Base-by-base conservation (phyloP, 2,329 filamentous ascomycete species). In the Cyphellophora attinorum region DNA sequence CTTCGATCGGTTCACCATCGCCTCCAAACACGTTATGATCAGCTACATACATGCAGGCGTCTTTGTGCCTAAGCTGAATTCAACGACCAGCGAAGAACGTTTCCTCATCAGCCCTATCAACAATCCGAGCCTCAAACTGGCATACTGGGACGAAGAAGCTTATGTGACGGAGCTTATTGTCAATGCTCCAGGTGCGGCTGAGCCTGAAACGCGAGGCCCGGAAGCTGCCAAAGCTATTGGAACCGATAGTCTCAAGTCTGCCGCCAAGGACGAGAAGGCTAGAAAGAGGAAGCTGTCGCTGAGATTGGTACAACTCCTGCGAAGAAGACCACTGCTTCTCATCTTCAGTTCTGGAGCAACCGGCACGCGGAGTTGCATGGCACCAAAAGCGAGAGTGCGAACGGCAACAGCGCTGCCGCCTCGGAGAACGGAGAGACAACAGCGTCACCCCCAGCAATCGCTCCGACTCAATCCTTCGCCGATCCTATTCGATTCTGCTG, bases 1-100 rank as follows among this genome's bases (percentile, higher is more conserved):
- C 19, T 75, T 79, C 17, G 74, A 83, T 8, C 80, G 77, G 32
- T 89, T 89, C 50, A 85, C 79, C 2, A 84, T 91, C 41, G 79
- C 78, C 1, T 84, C 79, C 3, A 79, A 76, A 45, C 73, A 77
- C 1, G 80, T 85, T 11, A 68, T 73, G 8, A 68, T 85, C 15
- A 80, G 74, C 28, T 85, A 81, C 46, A 86, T 88, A 25, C 84
- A 91, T 45, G 75, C 82, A n/a, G 84, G 84, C 4, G 83, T 91
- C 3, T 91, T 93, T 50, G 74, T 88, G 10, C 83, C 81, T 1
- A 79, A 82, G 28, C 67, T 81, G 31, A 72, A 78, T 33, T 67
- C 70, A 5, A 66, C 67, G 4, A 63, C 70, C 0, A 70, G 70
- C 12, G 72, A 67, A n/a, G 68, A 74, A 11, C 66, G 61, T 29